Evolutionary conservation across 78 protist species (phyloP), one percentile per base, ranked within the genome.

Genomic region (Chrysochromulina parva): DNA sequence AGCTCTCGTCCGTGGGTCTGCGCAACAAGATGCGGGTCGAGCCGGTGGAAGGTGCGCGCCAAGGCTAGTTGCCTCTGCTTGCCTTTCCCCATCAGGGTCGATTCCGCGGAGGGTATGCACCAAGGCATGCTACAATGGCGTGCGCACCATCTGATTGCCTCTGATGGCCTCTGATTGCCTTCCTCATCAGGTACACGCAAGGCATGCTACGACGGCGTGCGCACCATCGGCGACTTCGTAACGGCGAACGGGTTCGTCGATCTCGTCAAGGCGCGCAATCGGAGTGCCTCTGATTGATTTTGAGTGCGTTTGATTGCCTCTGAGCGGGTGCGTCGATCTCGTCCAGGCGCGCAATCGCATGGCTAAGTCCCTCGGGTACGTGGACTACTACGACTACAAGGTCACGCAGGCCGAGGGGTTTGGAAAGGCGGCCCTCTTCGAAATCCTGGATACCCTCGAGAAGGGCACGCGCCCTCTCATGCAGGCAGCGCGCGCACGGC

Each of bases 361-460:
- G 67, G 57, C 94, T 7, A 28, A 62, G 10, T 28, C 86, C 11
- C 58, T 76, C 11, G 95, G 95, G 50, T 93, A 85, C 86, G 87
- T 7, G 10, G 95, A 93, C 84, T 93, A 52, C 91, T 93, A 93
- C 89, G 95, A 65, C 62, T 89, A 89, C 86, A 93, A 88, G 82
- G 71, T 89, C 48, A 85, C 91, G 89, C 82, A 57, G 76, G 81
- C 92, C 2, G 95, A 88, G 65, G 82, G 82, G 57, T 74, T 74
- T 48, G 82, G 82, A 2, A 74, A 74, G 66, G 80, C 3, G 19
- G 82, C 50, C 57, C 78, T 93, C 89, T 93, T 93, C 81, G 58
- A 20, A 20, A 89, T 93, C 73, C 92, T 93, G 14, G 90, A 52
- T 26, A 59, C 80, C 2, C 88, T 87, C 24, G 87, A 71, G 86